phyloP scores from a whole-genome alignment of 1,284 basidiomycete genomes.

The Marasmius oreades region DNA sequence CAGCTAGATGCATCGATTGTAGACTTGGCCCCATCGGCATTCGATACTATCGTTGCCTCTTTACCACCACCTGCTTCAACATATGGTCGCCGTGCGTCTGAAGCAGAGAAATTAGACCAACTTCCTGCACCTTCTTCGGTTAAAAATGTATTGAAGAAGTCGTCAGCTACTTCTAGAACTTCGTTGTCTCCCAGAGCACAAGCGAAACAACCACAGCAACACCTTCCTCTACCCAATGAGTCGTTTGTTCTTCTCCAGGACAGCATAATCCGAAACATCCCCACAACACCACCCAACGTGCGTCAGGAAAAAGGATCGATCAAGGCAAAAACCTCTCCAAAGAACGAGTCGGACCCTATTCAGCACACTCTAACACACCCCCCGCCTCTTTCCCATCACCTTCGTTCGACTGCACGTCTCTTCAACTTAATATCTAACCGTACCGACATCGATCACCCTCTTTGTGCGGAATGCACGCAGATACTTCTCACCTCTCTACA shows the following conservation, averaged over 20 bases:
- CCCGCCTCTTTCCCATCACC: slow-evolving; percentile 75
- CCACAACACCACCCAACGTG: slow-evolving; percentile 36
- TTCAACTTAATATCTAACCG: slow-evolving; percentile 78
- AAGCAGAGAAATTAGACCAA: slow-evolving; percentile 50
- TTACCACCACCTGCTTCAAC: slow-evolving; percentile 52
- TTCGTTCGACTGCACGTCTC: slow-evolving; percentile 69
- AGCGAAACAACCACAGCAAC: slow-evolving; percentile 54
- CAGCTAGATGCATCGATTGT: slow-evolving; percentile 83
- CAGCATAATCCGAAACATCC: slow-evolving; percentile 66
- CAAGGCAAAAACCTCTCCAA: slow-evolving; percentile 25
- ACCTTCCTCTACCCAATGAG: slow-evolving; percentile 61
- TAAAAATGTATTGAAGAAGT: slow-evolving; percentile 59
- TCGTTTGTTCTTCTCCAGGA: slow-evolving; percentile 90
- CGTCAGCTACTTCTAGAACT: slow-evolving; percentile 30
- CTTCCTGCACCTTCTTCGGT: slow-evolving; percentile 55
- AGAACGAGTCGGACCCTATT: slow-evolving; percentile 17
- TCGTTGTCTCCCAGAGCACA: slow-evolving; percentile 46
- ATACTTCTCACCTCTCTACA: slow-evolving; percentile 76
- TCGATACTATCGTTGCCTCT: slow-evolving; percentile 79
- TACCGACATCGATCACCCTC: slow-evolving; percentile 89
- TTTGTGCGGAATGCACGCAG: slow-evolving; percentile 93
- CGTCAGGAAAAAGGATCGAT: slow-evolving; percentile 38
- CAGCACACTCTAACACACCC: slow-evolving; percentile 42
- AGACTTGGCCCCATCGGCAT: slow-evolving; percentile 80
- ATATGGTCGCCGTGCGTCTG: slow-evolving; percentile 37